phyloP scores from a whole-genome alignment of 1,284 basidiomycete genomes.

The Malassezia nana region DNA sequence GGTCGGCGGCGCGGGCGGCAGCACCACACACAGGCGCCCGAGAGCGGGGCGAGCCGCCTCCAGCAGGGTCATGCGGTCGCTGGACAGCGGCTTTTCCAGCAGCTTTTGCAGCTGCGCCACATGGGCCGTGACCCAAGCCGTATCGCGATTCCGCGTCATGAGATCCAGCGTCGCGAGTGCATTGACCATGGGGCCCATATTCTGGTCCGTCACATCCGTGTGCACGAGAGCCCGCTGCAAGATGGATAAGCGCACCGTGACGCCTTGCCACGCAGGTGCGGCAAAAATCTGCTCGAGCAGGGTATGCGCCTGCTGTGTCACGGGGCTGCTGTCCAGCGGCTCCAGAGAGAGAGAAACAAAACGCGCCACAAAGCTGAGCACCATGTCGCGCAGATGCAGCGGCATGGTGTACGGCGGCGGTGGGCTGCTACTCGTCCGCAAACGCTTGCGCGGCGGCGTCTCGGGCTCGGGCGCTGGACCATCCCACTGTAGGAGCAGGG shows the following conservation, averaged over 20 bases:
- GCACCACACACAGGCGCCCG: conserved; percentile 71
- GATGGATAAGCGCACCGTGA: conserved; percentile 69
- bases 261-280: conserved; percentile 79
- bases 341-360: conserved; percentile 69
- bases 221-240: conserved; percentile 51
- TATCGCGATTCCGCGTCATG: conserved; percentile 70
- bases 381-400: conserved; percentile 50
- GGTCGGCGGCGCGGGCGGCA: conserved; percentile 53
- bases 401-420: conserved; percentile 34
- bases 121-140: conserved; percentile 72
- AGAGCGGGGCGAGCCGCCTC: conserved; percentile 55
- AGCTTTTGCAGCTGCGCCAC: conserved; percentile 73
- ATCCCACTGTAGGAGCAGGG: conserved; percentile 50
- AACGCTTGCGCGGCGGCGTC: conserved; percentile 48
- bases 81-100: conserved; percentile 52
- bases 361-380: conserved; percentile 85
- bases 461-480: conserved; percentile 43
- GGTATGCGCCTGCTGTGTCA: conserved; percentile 67
- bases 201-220: conserved; percentile 58
- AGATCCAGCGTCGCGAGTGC: conserved; percentile 82
- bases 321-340: conserved; percentile 51
- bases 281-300: conserved; percentile 74
- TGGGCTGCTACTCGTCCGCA: conserved; percentile 50
- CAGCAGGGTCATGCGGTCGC: conserved; percentile 28
- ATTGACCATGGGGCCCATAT: conserved; percentile 64